Evolutionary conservation across 2,329 filamentous ascomycete genomes (phyloP).

Genomic region (Lecanicillium sp.): DNA sequence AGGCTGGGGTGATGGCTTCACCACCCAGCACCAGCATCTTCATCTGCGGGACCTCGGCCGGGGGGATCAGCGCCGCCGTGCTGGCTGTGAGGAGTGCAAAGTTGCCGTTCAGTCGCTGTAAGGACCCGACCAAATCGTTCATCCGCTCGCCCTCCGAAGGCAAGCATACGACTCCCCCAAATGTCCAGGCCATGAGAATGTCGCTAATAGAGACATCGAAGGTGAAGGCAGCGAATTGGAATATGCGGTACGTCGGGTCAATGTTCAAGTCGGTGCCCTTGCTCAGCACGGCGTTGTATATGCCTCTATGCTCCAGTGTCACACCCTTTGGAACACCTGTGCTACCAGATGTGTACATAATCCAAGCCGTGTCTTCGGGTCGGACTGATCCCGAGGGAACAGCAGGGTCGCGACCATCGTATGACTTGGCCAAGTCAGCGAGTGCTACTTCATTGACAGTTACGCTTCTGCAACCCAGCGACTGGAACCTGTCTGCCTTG

Average conservation of each 20-base stretch:
- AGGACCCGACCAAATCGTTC: not conserved
- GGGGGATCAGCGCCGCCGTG: not conserved
- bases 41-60: not conserved
- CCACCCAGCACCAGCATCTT: not conserved
- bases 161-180: not conserved
- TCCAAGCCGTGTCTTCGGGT: slow-evolving; percentile 9
- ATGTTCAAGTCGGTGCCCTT: not conserved
- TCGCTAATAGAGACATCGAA: not conserved
- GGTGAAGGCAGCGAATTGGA: slow-evolving; percentile 9
- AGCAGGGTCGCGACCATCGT: not conserved
- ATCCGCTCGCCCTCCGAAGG: not conserved
- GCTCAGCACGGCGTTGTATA: not conserved
- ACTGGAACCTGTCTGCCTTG: not conserved
- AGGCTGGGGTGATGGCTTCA: not conserved
- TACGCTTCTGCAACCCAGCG: not conserved
- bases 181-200: not conserved
- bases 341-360: slow-evolving; percentile 13
- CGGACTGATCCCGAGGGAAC: not conserved
- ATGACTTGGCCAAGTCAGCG: not conserved
- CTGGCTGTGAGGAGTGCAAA: not conserved
- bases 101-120: not conserved
- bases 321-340: slow-evolving; percentile 11
- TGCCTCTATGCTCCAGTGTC: slow-evolving; percentile 2
- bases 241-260: not conserved
- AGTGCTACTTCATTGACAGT: not conserved